Conservation (phyloP, 2,329 filamentous ascomycete genomes). For the Fusarium dlaminii region DNA sequence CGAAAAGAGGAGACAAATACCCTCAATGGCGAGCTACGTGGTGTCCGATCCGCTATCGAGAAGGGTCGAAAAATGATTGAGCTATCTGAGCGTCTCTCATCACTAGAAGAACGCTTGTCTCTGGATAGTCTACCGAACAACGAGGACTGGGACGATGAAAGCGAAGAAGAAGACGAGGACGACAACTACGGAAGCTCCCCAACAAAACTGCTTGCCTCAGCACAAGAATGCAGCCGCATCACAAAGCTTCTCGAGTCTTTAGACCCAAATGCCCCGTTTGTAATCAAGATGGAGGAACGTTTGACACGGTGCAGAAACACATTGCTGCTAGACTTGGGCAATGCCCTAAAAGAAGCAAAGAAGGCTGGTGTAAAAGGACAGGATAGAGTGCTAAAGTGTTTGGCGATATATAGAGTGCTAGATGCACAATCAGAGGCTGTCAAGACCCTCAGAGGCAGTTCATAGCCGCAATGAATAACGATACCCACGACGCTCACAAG, state of each 20-base stretch:
- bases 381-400: constrained; percentile 59
- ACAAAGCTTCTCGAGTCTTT: constrained; percentile 55
- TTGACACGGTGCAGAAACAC: constrained; percentile 65
- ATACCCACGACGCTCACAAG: constrained; percentile 42
- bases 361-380: constrained; percentile 56
- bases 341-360: constrained; percentile 57
- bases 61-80: constrained; percentile 71
- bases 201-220: constrained; percentile 56
- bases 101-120: constrained; percentile 71
- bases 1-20: constrained; percentile 70
- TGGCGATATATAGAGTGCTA: constrained; percentile 63
- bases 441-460: constrained; percentile 55
- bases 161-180: constrained; percentile 53
- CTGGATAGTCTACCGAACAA: constrained; percentile 54
- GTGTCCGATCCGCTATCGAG: constrained; percentile 71
- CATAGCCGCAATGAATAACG: constrained; percentile 39
- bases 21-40: constrained; percentile 72
- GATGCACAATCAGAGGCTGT: constrained; percentile 64
- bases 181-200: constrained; percentile 57
- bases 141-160: constrained; percentile 49
- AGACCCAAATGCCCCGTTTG: constrained; percentile 59
- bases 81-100: constrained; percentile 68
- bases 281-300: constrained; percentile 62
- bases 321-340: constrained; percentile 63
- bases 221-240: constrained; percentile 56